Percentiles rank a stretch among this genome's conserved stretches.
Conservation (phyloP, 2,329 filamentous ascomycete species). For the Pezicula radicicola region DNA sequence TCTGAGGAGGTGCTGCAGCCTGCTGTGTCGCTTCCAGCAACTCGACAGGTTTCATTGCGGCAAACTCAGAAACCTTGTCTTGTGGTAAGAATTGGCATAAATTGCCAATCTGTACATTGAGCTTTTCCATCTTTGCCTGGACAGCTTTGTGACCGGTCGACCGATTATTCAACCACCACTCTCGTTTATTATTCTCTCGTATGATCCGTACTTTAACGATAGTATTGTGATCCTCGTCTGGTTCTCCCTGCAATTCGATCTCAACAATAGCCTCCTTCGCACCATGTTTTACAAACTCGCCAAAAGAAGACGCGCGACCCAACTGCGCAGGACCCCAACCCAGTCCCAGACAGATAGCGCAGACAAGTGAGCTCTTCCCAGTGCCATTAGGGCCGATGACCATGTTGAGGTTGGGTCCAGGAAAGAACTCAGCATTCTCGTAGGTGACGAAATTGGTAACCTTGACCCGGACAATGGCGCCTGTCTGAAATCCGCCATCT, state of each 20-base stretch:
- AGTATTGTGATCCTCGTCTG: slow-evolving; percentile 60
- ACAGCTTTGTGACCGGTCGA: slow-evolving; percentile 61
- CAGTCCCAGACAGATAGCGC: slow-evolving; percentile 89
- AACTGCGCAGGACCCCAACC: slow-evolving; percentile 81
- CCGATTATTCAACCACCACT: slow-evolving; percentile 74
- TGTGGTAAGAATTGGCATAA: slow-evolving; percentile 96
- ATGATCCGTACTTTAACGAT: slow-evolving; percentile 75
- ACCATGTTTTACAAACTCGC: slow-evolving; percentile 93
- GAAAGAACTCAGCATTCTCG: slow-evolving; percentile 83
- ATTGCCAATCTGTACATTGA: slow-evolving; percentile 95
- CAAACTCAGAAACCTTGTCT: slow-evolving; percentile 93
- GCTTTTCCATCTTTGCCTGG: slow-evolving; percentile 61
- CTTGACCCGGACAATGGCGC: slow-evolving; percentile 84
- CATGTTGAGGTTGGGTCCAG: slow-evolving; percentile 94
- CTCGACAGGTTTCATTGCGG: slow-evolving; percentile 75
- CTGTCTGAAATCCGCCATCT: slow-evolving; percentile 44
- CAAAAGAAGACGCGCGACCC: slow-evolving; percentile 78
- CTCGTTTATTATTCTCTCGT: slow-evolving; percentile 75
- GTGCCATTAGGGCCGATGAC: slow-evolving; percentile 98
- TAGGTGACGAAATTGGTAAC: slow-evolving; percentile 94
- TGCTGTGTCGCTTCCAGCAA: slow-evolving; percentile 83
- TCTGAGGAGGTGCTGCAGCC: slow-evolving; percentile 78
- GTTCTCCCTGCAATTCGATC: slow-evolving; percentile 76
- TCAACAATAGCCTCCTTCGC: slow-evolving; percentile 76
- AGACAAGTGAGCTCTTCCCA: slow-evolving; percentile 95